These are phyloP conservation scores for Arthroderma uncinatum DNA, from an alignment of 2,329 filamentous ascomycete species.

Conservation along the genomic window DNA sequence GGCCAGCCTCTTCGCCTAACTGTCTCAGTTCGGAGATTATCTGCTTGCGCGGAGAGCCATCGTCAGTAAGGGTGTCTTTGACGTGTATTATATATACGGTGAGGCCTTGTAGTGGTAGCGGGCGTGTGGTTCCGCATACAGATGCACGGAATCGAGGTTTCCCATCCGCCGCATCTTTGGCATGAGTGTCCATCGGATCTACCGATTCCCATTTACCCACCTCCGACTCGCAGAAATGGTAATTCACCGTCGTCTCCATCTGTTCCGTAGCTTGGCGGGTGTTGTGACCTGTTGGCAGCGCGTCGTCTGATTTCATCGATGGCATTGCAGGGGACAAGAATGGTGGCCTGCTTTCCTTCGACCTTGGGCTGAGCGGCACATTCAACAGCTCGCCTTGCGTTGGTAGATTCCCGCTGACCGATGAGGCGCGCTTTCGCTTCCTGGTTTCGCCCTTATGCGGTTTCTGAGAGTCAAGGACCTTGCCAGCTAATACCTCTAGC, in stretches of 20 bases:
- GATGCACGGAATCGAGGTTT: neutral
- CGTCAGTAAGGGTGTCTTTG: slow-evolving; percentile 74
- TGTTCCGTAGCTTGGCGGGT: neutral
- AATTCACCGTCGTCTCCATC: neutral
- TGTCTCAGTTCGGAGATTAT: slow-evolving; percentile 61
- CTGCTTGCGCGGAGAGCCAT: slow-evolving; percentile 48
- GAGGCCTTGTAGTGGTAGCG: slow-evolving; percentile 54
- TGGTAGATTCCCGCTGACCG: slow-evolving; percentile 2
- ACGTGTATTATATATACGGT: slow-evolving; percentile 85
- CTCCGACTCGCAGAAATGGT: no score
- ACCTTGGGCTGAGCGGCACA: slow-evolving; percentile 10
- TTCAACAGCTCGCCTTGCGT: neutral
- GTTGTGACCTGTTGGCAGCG: neutral
- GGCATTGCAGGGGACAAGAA: neutral
- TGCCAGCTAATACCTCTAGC: slow-evolving; percentile 56
- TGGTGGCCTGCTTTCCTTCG: neutral
- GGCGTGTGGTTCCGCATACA: neutral
- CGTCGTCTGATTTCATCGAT: neutral
- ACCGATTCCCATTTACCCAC: no score
- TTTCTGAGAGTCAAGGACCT: slow-evolving; percentile 50
- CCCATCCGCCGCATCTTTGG: neutral
- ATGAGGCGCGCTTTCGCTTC: slow-evolving; percentile 33
- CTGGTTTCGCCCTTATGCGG: slow-evolving; percentile 19
- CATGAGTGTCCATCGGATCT: no score
- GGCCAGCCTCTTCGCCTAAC: slow-evolving; percentile 50